phyloP scores from a whole-genome alignment of 257 asterid genomes.

The Mitragyna speciosa region DNA sequence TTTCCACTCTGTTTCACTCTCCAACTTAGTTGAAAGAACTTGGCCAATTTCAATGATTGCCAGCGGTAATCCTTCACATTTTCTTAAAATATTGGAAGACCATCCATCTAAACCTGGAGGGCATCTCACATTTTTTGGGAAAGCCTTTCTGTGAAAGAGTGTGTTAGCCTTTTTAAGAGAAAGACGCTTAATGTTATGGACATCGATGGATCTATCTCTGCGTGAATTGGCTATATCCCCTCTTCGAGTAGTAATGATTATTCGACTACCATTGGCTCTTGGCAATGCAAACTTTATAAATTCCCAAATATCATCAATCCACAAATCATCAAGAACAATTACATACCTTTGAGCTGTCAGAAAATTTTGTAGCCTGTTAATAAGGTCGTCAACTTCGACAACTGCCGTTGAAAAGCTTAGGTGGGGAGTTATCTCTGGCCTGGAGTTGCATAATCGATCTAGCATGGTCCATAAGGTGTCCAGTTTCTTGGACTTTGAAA shows the following conservation, averaged over 20 bases:
- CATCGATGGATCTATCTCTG: not conserved
- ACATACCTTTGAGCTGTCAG: constrained; percentile 19
- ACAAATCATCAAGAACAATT: constrained; percentile 26
- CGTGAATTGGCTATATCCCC: constrained; percentile 23
- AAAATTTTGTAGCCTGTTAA: not conserved
- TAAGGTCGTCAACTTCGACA: not conserved
- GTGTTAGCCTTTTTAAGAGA: constrained; percentile 15
- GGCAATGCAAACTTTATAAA: constrained; percentile 17
- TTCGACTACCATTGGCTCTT: constrained; percentile 9
- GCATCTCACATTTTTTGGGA: not conserved
- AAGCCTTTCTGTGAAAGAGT: constrained; percentile 16
- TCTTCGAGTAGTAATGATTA: constrained; percentile 27
- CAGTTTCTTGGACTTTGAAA: not conserved
- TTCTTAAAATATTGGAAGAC: not conserved
- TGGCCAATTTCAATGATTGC: constrained; percentile 24
- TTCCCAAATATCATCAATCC: constrained; percentile 21
- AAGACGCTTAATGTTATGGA: constrained; percentile 8
- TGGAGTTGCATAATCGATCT: not conserved
- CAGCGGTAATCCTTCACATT: constrained; percentile 26
- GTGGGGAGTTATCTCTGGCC: constrained; percentile 5
- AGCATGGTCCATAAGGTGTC: constrained; percentile 3
- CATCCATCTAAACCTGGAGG: not conserved
- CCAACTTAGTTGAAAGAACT: not conserved
- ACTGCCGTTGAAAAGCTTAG: not conserved
- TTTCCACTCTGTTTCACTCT: not conserved